Percentiles rank a stretch among this genome's conserved stretches.
These are phyloP conservation scores for Daldinia eschscholtzii DNA, from an alignment of 2,329 filamentous ascomycete genomes.

Conservation along the genomic window DNA sequence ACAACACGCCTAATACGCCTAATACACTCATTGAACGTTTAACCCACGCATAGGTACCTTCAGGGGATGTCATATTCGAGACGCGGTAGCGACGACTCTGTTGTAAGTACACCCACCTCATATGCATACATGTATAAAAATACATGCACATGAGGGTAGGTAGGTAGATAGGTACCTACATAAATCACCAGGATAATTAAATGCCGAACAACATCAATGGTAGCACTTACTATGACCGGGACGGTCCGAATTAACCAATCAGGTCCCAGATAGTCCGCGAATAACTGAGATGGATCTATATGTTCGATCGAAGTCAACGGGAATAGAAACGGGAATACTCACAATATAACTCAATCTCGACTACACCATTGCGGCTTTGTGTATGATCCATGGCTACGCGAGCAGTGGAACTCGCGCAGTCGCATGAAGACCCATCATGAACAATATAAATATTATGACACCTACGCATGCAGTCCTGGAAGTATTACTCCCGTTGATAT, in stretches of 20 bases:
- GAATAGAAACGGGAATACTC: slow-evolving; percentile 14
- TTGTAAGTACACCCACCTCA: neutral
- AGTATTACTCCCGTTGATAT: slow-evolving; percentile 2
- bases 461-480: neutral
- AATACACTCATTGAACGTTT: neutral
- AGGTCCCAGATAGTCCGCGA: neutral
- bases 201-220: slow-evolving; percentile 20
- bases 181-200: slow-evolving; percentile 15
- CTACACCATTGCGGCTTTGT: slow-evolving; percentile 7
- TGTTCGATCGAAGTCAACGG: neutral
- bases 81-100: neutral
- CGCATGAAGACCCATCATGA: slow-evolving; percentile 16
- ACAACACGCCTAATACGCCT: neutral
- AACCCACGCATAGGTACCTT: neutral
- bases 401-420: neutral
- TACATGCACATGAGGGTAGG: neutral
- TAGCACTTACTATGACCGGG: slow-evolving; percentile 24
- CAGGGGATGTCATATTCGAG: neutral
- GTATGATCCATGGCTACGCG: slow-evolving; percentile 3
- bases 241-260: slow-evolving; percentile 20
- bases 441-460: slow-evolving; percentile 6
- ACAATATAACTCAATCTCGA: slow-evolving; percentile 7
- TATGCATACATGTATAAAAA: neutral
- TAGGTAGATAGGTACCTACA: neutral
- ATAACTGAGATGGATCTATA: slow-evolving; percentile 5